Evolutionary conservation across 768 basidiomycete species (phyloP), one percentile per base, ranked within the genome.

Genomic region (button mushroom (Agaricus bisporus)): DNA sequence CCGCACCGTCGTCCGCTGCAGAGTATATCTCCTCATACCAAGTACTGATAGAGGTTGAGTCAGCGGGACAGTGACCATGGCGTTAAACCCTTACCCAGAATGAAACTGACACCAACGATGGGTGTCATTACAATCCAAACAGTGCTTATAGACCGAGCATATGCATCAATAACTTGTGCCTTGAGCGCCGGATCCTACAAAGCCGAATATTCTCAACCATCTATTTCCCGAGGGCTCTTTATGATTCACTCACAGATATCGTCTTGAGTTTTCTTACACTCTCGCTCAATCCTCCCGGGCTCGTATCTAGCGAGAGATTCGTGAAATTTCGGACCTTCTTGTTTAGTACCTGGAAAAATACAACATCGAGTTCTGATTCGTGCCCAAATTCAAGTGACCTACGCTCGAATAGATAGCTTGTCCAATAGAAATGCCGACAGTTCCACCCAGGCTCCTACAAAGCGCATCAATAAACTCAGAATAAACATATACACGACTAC

Each of bases 361-460:
- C 42, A 46, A 17, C 36, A 11, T 45, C 28, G 35, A 17, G 11
- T n/a, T 41, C 5, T 45, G n/a, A 52, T 17, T 37, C 25, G 18
- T 2, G 25, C 18, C 42, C 28, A 56, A 59, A 7, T 55, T 44
- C 37, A 20, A n/a, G 10, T 15, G 28, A 67, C 75, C 53, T 63
- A 86, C 78, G 51, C 78, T 82, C 1, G 81, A 67, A 54, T 83
- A 85, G 55, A 91, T 83, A 3, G 83, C 80, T 59, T 89, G 83
- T 17, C 88, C 86, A 41, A 88, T 62, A 0, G 89, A 75, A 52
- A 91, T 80, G 9, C 87, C 87, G 20, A 91, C 73, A 1, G 88
- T 86, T n/a, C 83, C 88, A 9, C 89, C 89, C 35, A 91, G 64
- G 4, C 78, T 81, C 57, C 86, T 86, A 37, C 39, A 3, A 29